phyloP scores from a whole-genome alignment of 352 stramenopile genomes.

The Phytopythium delawarense region DNA sequence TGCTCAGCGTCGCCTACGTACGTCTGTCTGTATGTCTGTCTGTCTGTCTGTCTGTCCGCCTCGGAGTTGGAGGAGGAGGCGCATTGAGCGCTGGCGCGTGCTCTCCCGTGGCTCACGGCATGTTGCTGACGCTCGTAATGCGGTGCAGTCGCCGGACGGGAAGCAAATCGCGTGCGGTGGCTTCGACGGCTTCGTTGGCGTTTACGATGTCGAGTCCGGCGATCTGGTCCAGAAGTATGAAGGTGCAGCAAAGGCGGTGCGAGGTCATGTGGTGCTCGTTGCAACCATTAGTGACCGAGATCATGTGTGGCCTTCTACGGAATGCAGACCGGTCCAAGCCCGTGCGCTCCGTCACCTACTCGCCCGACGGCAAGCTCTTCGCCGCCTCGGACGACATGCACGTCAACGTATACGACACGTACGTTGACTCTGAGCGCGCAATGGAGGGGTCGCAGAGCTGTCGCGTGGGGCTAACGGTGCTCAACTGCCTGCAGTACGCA shows the following conservation, averaged over 20 bases:
- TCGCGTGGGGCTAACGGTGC: neutral
- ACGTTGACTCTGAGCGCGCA: constrained; percentile 14
- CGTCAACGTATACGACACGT: constrained; percentile 92
- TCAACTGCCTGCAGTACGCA: constrained; percentile 36
- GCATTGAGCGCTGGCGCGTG: neutral
- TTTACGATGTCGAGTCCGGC: constrained; percentile 80
- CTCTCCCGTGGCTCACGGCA: neutral
- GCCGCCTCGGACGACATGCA: constrained; percentile 90
- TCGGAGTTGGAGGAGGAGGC: neutral
- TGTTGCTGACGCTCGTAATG: neutral
- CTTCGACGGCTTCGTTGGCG: constrained; percentile 82
- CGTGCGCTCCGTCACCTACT: constrained; percentile 84
- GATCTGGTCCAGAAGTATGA: constrained; percentile 83
- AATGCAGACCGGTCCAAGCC: constrained; percentile 80
- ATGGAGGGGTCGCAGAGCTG: neutral
- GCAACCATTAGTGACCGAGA: neutral
- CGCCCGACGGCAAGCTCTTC: constrained; percentile 82
- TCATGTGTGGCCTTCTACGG: neutral
- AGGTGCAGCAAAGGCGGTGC: constrained; percentile 24
- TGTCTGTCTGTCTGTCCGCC: no score
- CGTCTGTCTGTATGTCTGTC: constrained; percentile 7
- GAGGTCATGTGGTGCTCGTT: neutral
- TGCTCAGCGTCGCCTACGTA: constrained; percentile 76
- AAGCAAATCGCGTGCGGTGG: constrained; percentile 80
- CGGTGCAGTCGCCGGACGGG: constrained; percentile 64